phyloP scores from a whole-genome alignment of 371 early-diverging fungal species.

The Mucor lusitanicus region DNA sequence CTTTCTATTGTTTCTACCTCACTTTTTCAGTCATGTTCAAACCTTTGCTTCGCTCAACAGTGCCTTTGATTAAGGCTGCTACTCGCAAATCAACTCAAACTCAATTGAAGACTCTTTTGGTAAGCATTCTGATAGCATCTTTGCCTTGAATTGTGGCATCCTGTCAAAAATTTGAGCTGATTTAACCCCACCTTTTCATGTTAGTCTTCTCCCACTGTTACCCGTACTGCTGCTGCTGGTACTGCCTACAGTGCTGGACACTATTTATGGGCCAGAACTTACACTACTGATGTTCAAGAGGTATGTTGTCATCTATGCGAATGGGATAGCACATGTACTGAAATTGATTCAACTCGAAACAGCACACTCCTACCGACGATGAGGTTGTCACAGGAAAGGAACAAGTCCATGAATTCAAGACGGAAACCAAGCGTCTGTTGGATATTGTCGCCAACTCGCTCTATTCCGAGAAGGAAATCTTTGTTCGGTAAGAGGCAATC shows the following conservation, averaged over 20 bases:
- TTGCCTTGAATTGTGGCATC: not conserved
- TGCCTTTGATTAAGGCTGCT: slow-evolving; percentile 24
- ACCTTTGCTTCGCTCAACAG: slow-evolving; percentile 23
- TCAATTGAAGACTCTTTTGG: slow-evolving; percentile 12
- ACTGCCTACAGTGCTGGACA: slow-evolving; percentile 3
- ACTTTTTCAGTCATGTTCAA: slow-evolving; percentile 21
- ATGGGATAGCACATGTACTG: not conserved
- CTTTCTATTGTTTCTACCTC: not conserved
- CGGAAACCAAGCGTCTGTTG: slow-evolving; percentile 83
- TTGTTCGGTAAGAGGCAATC: slow-evolving; percentile 62
- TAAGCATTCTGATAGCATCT: not conserved
- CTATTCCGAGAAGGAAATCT: slow-evolving; percentile 86
- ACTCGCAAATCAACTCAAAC: not conserved
- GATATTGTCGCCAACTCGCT: slow-evolving; percentile 87
- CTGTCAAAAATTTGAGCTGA: slow-evolving; percentile 1
- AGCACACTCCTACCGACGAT: slow-evolving; percentile 3
- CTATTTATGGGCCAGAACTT: slow-evolving; percentile 1
- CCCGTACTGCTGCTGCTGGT: slow-evolving; percentile 4
- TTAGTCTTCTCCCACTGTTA: slow-evolving; percentile 11
- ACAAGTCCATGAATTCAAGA: slow-evolving; percentile 72
- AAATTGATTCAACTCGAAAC: not conserved
- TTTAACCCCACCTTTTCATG: not conserved
- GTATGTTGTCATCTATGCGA: not conserved
- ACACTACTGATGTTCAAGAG: slow-evolving; percentile 12
- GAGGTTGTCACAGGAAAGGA: slow-evolving; percentile 45